These are phyloP conservation scores for Aspergillus kassunensis DNA, from an alignment of 495 filamentous ascomycete genomes.

Conservation along the genomic window DNA sequence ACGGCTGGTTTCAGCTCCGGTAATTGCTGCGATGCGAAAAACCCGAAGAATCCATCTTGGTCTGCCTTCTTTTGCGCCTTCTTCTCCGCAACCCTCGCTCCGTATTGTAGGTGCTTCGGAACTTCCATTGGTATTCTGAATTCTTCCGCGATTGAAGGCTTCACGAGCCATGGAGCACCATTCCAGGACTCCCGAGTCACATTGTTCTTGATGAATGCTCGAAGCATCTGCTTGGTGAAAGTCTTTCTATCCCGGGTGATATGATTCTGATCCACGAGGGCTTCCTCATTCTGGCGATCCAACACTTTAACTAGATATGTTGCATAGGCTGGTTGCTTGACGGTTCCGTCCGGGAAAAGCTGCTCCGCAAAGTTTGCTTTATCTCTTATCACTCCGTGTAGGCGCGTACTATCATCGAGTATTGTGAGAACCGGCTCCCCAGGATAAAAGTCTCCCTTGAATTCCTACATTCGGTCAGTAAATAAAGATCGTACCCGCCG, in stretches of 20 bases:
- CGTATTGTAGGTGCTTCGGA: conserved; percentile 76
- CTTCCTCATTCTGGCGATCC: conserved; percentile 66
- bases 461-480: conserved; percentile 62
- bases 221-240: conserved; percentile 92
- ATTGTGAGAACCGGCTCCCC: conserved; percentile 80
- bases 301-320: conserved; percentile 77
- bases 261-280: conserved; percentile 73
- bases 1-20: conserved; percentile 78
- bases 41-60: conserved; percentile 50
- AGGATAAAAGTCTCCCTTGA: conserved; percentile 90
- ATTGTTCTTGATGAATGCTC: conserved; percentile 92
- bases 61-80: conserved; percentile 70
- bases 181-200: conserved; percentile 88
- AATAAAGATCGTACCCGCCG: neutral
- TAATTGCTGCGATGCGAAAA: conserved; percentile 54
- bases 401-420: conserved; percentile 62
- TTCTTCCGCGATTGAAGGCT: conserved; percentile 73
- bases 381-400: conserved; percentile 76
- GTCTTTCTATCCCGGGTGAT: conserved; percentile 85
- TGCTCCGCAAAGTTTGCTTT: conserved; percentile 74
- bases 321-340: conserved; percentile 62
- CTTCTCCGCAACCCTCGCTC: conserved; percentile 71
- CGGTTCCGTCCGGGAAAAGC: conserved; percentile 58
- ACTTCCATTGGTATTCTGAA: conserved; percentile 83
- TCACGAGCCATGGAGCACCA: conserved; percentile 93